Evolutionary conservation across 257 asterid species (phyloP).

Genomic region (Ophiorrhiza pumila): DNA sequence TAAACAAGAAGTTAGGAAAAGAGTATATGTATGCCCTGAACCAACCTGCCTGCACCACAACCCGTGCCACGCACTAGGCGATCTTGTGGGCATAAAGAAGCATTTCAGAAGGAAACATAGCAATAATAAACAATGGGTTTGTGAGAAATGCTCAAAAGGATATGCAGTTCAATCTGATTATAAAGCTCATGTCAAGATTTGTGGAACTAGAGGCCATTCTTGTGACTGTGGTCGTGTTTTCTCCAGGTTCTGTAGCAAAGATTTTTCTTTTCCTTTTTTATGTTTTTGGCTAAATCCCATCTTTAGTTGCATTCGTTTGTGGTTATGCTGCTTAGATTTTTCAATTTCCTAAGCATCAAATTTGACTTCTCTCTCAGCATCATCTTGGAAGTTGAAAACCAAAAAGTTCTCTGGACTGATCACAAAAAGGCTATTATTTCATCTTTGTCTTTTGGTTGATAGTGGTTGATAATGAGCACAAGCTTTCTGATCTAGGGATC

Average conservation of each 20-base stretch:
- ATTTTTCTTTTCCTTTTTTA: neutral
- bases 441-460: conserved; percentile 1
- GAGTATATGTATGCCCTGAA: conserved; percentile 43
- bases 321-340: neutral
- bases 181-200: conserved; percentile 46
- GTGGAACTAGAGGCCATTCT: conserved; percentile 49
- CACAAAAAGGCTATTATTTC: neutral
- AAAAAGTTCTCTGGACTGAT: neutral
- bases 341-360: neutral
- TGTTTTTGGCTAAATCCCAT: neutral
- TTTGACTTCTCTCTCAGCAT: neutral
- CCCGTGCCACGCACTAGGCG: conserved; percentile 40
- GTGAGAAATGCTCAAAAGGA: conserved; percentile 38
- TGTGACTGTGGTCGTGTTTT: conserved; percentile 49
- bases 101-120: conserved; percentile 43
- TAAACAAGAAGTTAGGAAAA: conserved; percentile 21
- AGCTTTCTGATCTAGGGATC: conserved; percentile 18
- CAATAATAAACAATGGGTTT: conserved; percentile 40
- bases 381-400: neutral
- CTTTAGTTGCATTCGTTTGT: neutral
- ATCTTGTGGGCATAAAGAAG: conserved; percentile 45
- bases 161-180: conserved; percentile 49
- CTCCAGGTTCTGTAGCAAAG: conserved; percentile 31
- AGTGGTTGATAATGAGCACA: neutral
- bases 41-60: conserved; percentile 41